Conservation (phyloP, 2,329 filamentous ascomycete genomes). For the Colletotrichum orchidophilum region DNA sequence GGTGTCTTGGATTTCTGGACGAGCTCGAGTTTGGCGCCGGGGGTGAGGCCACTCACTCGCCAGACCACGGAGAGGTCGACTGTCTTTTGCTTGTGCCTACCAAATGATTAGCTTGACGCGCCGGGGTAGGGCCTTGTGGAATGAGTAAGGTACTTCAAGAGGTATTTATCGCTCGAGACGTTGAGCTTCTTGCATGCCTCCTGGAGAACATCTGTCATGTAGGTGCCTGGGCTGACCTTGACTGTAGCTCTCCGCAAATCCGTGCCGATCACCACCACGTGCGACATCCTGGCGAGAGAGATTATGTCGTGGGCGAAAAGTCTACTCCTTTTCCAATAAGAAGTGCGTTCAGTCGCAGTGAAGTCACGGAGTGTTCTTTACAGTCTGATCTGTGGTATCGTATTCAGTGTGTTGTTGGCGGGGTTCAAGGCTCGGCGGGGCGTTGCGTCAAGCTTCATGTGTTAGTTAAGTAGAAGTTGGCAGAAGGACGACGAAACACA, state of each 20-base stretch:
- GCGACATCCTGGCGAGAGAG: conserved; percentile 67
- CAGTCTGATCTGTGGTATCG: background rate
- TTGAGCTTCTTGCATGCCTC: conserved; percentile 89
- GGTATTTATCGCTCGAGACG: conserved; percentile 76
- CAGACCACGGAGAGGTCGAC: conserved; percentile 88
- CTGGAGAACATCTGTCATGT: conserved; percentile 84
- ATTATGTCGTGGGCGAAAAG: background rate
- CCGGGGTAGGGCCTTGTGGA: background rate
- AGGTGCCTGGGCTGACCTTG: conserved; percentile 84
- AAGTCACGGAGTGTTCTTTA: background rate
- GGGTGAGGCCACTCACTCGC: conserved; percentile 81
- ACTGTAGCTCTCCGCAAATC: conserved; percentile 80
- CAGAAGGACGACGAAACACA: conserved; percentile 7
- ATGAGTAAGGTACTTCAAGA: conserved; percentile 74
- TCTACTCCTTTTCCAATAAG: too few species aligned
- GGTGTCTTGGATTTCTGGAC: conserved; percentile 87
- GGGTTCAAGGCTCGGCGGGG: conserved; percentile 25
- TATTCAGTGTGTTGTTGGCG: conserved; percentile 16
- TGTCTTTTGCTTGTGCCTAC: conserved; percentile 82
- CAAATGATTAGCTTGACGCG: background rate
- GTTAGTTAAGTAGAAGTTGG: conserved; percentile 20
- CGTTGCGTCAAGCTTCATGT: conserved; percentile 21
- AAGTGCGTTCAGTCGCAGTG: background rate
- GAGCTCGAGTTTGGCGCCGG: conserved; percentile 92
- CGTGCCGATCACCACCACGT: conserved; percentile 87